Conservation (phyloP, 2,329 filamentous ascomycete genomes). For the Cytospora piceicola region DNA sequence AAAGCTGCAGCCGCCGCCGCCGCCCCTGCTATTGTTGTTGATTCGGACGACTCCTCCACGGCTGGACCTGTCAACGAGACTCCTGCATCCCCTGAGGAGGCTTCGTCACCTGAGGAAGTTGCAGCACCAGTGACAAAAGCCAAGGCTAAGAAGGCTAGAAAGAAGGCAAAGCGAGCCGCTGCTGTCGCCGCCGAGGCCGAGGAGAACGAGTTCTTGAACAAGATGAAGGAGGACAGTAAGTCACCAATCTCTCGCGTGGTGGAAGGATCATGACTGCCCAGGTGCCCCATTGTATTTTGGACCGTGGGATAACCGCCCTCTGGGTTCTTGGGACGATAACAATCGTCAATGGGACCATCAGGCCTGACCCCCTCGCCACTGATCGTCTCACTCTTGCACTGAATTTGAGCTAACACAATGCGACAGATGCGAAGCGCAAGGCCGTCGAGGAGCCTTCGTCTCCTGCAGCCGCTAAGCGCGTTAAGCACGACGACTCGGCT, state of each 20-base stretch:
- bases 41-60: not conserved
- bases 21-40: not conserved
- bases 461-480: slow-evolving; percentile 65
- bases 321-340: not conserved
- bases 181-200: slow-evolving; percentile 5
- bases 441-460: slow-evolving; percentile 68
- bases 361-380: not conserved
- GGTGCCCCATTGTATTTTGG: not conserved
- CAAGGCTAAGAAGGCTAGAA: slow-evolving; percentile 15
- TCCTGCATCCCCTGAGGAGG: slow-evolving; percentile 31
- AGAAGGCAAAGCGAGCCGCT: slow-evolving; percentile 11
- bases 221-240: slow-evolving; percentile 49
- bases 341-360: not conserved
- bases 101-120: slow-evolving; percentile 29
- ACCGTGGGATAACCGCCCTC: too few species aligned
- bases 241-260: slow-evolving; percentile 23
- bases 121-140: not conserved
- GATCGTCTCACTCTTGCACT: not conserved
- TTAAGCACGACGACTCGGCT: slow-evolving; percentile 56
- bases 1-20: slow-evolving; percentile 5
- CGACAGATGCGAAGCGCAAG: slow-evolving; percentile 69
- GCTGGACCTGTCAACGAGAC: slow-evolving; percentile 29
- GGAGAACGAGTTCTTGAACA: not conserved
- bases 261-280: not conserved
- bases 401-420: not conserved